Evolutionary conservation across 2,329 filamentous ascomycete species (phyloP).

Genomic region (Cytospora paraplurivora): DNA sequence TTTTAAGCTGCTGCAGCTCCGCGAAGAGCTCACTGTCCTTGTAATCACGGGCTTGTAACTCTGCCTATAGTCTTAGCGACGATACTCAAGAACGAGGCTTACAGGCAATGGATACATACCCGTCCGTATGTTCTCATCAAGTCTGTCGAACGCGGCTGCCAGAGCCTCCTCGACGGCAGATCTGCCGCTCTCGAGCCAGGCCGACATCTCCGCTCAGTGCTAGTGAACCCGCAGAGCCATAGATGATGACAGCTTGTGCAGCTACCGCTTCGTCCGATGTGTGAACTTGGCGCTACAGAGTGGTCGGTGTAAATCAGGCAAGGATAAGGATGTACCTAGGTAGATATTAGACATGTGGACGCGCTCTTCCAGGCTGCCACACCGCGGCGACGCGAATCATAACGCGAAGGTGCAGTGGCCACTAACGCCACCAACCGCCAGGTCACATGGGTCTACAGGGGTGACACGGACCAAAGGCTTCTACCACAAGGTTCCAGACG

Average conservation of each 20-base stretch:
- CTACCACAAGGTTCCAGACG: no score
- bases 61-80: slow-evolving; percentile 28
- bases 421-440: not conserved
- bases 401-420: not conserved
- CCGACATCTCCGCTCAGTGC: slow-evolving; percentile 38
- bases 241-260: not conserved
- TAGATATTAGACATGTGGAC: not conserved
- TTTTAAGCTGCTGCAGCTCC: slow-evolving; percentile 41
- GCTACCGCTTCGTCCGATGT: not conserved
- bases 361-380: not conserved
- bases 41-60: slow-evolving; percentile 33
- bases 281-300: not conserved
- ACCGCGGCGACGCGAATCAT: not conserved
- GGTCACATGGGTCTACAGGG: not conserved
- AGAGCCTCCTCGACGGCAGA: slow-evolving; percentile 45
- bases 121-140: slow-evolving; percentile 42
- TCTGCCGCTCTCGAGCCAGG: slow-evolving; percentile 44
- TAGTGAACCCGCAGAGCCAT: not conserved
- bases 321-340: not conserved
- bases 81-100: no score
- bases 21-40: slow-evolving; percentile 34
- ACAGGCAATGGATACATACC: slow-evolving; percentile 34
- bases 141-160: slow-evolving; percentile 42
- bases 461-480: not conserved
- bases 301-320: not conserved